A percentile compares a stretch with the other conserved stretches of the same genome.
These are phyloP conservation scores for Lentinula raphanica DNA, from an alignment of 768 basidiomycete species.

Conservation along the genomic window DNA sequence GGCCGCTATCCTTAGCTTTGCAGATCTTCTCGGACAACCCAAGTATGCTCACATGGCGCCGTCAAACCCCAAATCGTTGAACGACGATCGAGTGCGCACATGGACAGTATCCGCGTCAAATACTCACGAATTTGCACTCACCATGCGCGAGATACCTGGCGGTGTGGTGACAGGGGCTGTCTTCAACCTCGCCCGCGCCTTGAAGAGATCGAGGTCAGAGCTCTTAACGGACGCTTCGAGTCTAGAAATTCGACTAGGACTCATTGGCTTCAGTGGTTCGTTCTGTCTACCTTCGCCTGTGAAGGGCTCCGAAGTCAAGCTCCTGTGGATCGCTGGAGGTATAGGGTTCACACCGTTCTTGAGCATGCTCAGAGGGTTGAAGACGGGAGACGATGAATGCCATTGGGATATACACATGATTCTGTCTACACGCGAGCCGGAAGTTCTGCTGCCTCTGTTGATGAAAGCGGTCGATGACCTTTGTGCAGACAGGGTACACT, in stretches of 20 bases:
- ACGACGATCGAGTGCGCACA: slow-evolving; percentile 60
- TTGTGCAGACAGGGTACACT: slow-evolving; percentile 5
- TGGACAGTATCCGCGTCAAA: slow-evolving; percentile 51
- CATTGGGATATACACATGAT: slow-evolving; percentile 39
- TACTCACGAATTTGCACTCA: slow-evolving; percentile 35
- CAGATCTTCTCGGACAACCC: slow-evolving; percentile 40
- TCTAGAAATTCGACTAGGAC: slow-evolving; percentile 35
- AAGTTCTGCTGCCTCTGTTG: slow-evolving; percentile 43
- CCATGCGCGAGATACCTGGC: slow-evolving; percentile 49
- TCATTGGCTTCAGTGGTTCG: slow-evolving; percentile 50
- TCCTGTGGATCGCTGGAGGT: slow-evolving; percentile 61
- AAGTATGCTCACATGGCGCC: slow-evolving; percentile 50
- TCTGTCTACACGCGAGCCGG: slow-evolving; percentile 50
- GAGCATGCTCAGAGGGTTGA: slow-evolving; percentile 36
- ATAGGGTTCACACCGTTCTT: slow-evolving; percentile 64
- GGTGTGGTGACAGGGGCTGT: slow-evolving; percentile 53
- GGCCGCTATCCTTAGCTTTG: slow-evolving; percentile 50
- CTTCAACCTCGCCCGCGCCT: slow-evolving; percentile 42
- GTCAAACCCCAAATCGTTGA: slow-evolving; percentile 36
- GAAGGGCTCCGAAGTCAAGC: slow-evolving; percentile 10
- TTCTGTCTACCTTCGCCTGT: slow-evolving; percentile 32
- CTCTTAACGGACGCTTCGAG: slow-evolving; percentile 32
- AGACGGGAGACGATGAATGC: slow-evolving; percentile 4
- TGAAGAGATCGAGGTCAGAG: slow-evolving; percentile 35
- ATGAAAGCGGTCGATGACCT: slow-evolving; percentile 15